Conservation (phyloP, 2,329 filamentous ascomycete species). For the Trichoderma sp. region DNA sequence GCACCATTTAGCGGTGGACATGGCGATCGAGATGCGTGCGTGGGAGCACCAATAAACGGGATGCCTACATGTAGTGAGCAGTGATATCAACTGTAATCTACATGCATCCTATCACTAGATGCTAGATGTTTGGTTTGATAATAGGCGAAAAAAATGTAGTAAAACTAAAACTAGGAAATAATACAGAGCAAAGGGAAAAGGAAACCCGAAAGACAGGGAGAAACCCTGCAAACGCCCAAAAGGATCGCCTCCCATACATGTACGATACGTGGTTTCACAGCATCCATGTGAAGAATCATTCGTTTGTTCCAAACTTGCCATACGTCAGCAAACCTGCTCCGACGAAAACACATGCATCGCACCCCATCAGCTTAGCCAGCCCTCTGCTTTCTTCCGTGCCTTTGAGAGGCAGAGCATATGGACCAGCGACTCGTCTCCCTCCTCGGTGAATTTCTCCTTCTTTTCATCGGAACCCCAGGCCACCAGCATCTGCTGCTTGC, state of each 20-base stretch:
- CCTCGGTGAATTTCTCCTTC: conserved; percentile 33
- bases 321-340: background rate
- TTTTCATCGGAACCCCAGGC: conserved; percentile 42
- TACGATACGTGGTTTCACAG: background rate
- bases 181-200: background rate
- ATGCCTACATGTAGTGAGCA: background rate
- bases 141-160: background rate
- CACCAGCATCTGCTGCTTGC: conserved; percentile 43
- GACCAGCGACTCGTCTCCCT: conserved; percentile 37
- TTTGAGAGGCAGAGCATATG: conserved; percentile 33
- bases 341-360: background rate
- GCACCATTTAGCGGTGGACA: background rate
- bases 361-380: conserved; percentile 15
- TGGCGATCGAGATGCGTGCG: background rate
- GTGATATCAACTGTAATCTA: background rate
- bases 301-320: background rate
- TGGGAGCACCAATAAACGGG: background rate
- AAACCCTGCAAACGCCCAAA: background rate
- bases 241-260: background rate
- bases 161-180: background rate
- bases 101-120: background rate
- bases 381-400: conserved; percentile 16
- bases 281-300: background rate
- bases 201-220: background rate
- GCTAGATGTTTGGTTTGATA: background rate